phyloP scores from a whole-genome alignment of 345 rosid genomes.

The Populus pruinosa region DNA sequence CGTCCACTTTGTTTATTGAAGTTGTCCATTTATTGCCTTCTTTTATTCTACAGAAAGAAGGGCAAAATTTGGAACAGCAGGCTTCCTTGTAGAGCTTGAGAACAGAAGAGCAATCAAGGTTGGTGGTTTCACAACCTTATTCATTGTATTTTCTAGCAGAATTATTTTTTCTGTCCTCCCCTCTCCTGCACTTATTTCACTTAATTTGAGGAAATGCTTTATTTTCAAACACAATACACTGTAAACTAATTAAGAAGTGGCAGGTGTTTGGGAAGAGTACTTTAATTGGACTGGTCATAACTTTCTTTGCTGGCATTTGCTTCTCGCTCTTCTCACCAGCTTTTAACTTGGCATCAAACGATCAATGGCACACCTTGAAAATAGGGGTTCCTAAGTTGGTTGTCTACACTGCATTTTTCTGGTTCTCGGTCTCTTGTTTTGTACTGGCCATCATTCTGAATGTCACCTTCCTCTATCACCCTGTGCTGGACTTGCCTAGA shows the following conservation, averaged over 20 bases:
- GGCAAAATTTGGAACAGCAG: conserved; percentile 52
- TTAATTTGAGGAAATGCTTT: background rate
- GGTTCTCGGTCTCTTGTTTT: conserved; percentile 66
- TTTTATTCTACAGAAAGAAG: conserved; percentile 12
- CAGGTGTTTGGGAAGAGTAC: conserved; percentile 75
- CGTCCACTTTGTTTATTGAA: background rate
- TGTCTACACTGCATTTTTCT: conserved; percentile 75
- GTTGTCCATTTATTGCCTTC: background rate
- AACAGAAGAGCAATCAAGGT: conserved; percentile 74
- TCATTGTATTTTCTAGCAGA: background rate
- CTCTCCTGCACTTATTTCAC: background rate
- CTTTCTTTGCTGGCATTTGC: conserved; percentile 72
- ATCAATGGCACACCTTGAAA: conserved; percentile 74
- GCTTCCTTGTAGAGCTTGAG: conserved; percentile 62
- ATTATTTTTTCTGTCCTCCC: background rate
- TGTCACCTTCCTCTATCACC: conserved; percentile 56
- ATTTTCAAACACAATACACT: background rate
- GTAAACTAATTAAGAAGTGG: background rate
- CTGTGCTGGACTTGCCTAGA: conserved; percentile 52
- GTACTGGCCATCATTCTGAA: conserved; percentile 53
- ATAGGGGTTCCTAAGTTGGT: conserved; percentile 64
- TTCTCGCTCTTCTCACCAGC: conserved; percentile 90
- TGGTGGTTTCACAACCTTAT: conserved; percentile 12
- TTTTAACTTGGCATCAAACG: conserved; percentile 80
- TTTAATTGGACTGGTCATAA: conserved; percentile 49